These are phyloP conservation scores for Neolentinus lepideus DNA, from an alignment of 1,284 basidiomycete genomes.

Conservation along the genomic window DNA sequence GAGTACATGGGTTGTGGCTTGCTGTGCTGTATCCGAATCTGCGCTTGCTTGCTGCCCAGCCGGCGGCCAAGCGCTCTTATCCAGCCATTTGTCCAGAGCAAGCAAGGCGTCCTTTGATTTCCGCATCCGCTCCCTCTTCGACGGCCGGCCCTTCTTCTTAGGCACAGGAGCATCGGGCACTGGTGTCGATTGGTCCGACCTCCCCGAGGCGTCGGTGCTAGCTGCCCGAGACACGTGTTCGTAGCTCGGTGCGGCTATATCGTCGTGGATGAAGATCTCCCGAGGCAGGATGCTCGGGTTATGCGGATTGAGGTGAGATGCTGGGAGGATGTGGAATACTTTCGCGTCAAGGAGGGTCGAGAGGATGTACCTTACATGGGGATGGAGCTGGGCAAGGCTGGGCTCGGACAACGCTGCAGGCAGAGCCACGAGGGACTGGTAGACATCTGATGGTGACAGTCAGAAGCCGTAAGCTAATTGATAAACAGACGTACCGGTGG, in stretches of 20 bases:
- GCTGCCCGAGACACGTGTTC: constrained; percentile 1
- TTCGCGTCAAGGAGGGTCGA: constrained; percentile 36
- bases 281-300: constrained; percentile 59
- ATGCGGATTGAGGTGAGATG: constrained; percentile 38
- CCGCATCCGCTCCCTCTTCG: constrained; percentile 50
- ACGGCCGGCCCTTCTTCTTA: constrained; percentile 56
- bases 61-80: constrained; percentile 20
- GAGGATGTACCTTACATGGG: constrained; percentile 40
- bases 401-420: constrained; percentile 32
- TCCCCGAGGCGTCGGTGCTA: neutral
- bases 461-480: neutral
- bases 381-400: constrained; percentile 36
- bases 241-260: constrained; percentile 14
- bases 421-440: constrained; percentile 36
- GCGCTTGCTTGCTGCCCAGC: neutral
- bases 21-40: neutral
- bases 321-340: constrained; percentile 54
- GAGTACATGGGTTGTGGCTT: constrained; percentile 26
- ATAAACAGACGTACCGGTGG: constrained; percentile 50
- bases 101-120: constrained; percentile 44
- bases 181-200: constrained; percentile 3
- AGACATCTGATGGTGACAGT: constrained; percentile 43
- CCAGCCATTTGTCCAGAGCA: constrained; percentile 45
- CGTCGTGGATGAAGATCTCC: constrained; percentile 46
- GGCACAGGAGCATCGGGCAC: neutral